Evolutionary conservation across 345 rosid species (phyloP).

Genomic region (Capsella bursapastoris): DNA sequence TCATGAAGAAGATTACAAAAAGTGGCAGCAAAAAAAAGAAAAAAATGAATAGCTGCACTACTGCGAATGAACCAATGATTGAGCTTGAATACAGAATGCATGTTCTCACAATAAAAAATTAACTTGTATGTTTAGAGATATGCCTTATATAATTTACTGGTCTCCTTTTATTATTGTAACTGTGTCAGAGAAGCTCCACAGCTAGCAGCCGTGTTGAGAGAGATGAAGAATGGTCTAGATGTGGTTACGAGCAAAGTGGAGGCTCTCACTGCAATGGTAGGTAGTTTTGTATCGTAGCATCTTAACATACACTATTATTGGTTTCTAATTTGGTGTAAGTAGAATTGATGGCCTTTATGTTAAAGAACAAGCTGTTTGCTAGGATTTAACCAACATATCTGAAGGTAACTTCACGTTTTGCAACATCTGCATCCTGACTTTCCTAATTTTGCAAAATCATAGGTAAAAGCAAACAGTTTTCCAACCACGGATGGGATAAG

Average conservation of each 20-base stretch:
- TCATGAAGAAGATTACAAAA: neutral
- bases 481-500: constrained; percentile 86
- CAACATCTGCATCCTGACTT: constrained; percentile 4
- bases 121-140: neutral
- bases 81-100: neutral
- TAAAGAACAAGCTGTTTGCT: neutral
- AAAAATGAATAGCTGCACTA: neutral
- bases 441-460: constrained; percentile 12
- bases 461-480: constrained; percentile 76
- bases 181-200: constrained; percentile 68
- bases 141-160: neutral
- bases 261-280: constrained; percentile 76
- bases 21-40: too few relatives aligned
- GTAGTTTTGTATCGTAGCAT: neutral
- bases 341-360: neutral
- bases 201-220: constrained; percentile 64
- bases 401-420: neutral
- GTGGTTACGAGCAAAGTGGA: constrained; percentile 69
- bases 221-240: constrained; percentile 83
- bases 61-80: too few relatives aligned
- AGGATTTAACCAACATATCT: neutral
- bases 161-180: neutral
- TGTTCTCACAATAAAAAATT: neutral
- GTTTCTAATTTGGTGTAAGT: neutral
- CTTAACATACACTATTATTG: neutral